Conservation (phyloP, 2,329 filamentous ascomycete genomes). For the Furcasterigmium sp. region DNA sequence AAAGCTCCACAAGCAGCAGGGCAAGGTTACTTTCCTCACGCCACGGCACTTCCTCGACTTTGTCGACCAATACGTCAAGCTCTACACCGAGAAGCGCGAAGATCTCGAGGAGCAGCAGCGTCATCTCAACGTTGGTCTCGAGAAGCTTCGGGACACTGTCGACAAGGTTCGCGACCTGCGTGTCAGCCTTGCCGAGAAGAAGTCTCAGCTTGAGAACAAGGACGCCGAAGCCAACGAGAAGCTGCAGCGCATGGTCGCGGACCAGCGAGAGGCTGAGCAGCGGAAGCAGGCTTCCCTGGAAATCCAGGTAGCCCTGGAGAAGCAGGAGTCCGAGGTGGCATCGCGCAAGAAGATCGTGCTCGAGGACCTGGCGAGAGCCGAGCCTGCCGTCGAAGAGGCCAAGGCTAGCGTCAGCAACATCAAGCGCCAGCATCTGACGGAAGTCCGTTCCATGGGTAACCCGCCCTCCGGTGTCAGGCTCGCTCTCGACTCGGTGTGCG, state of each 20-base stretch:
- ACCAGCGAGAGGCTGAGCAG: constrained; percentile 91
- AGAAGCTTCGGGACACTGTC: constrained; percentile 94
- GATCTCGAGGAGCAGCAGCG: constrained; percentile 98
- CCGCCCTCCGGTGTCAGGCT: constrained; percentile 87
- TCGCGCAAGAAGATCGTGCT: constrained; percentile 78
- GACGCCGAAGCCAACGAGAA: constrained; percentile 96
- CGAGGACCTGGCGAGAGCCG: constrained; percentile 81
- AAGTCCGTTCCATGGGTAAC: constrained; percentile 95
- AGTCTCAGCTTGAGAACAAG: constrained; percentile 86
- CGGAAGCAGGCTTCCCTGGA: constrained; percentile 83
- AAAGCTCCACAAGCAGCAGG: constrained; percentile 86
- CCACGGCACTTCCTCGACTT: constrained; percentile 97
- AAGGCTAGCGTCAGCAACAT: constrained; percentile 98
- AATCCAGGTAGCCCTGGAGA: constrained; percentile 80
- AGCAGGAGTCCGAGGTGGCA: constrained; percentile 85
- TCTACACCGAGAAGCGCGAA: constrained; percentile 97
- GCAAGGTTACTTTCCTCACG: constrained; percentile 86
- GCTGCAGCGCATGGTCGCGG: constrained; percentile 91
- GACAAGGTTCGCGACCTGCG: constrained; percentile 94
- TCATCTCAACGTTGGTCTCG: constrained; percentile 94
- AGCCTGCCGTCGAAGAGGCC: constrained; percentile 88
- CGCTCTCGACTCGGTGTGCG: constrained; percentile 93
- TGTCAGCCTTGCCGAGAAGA: constrained; percentile 88
- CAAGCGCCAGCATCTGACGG: constrained; percentile 92
- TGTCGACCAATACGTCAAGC: constrained; percentile 91